Conservation (phyloP, 176 grass and related monocot genomes). For the Themeda triandra region DNA sequence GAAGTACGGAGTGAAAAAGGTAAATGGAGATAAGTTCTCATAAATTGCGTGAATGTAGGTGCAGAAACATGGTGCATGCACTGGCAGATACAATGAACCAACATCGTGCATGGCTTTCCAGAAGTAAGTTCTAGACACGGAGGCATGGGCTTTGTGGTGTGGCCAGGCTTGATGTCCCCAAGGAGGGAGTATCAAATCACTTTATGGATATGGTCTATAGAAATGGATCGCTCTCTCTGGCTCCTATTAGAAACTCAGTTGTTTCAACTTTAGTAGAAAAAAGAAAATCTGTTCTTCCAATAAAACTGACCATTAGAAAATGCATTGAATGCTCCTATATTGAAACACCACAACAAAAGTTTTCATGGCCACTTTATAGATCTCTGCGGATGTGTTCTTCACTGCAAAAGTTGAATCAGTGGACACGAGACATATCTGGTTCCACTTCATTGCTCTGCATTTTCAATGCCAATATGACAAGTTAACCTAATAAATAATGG, state of each 20-base stretch:
- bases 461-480: neutral
- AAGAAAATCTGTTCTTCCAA: neutral
- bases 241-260: neutral
- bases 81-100: conserved; percentile 20
- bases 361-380: neutral
- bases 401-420: neutral
- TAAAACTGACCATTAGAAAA: neutral
- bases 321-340: neutral
- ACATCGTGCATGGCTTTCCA: conserved; percentile 17
- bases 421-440: neutral
- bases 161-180: conserved; percentile 35
- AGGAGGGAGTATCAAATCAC: conserved; percentile 18
- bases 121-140: conserved; percentile 23
- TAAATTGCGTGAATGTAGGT: neutral
- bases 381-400: neutral
- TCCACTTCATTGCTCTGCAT: neutral
- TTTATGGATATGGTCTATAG: conserved; percentile 33
- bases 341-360: neutral
- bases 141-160: neutral
- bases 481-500: neutral
- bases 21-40: neutral
- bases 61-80: conserved; percentile 24
- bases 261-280: neutral
- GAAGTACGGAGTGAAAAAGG: neutral
- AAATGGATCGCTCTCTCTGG: neutral